Evolutionary conservation across 345 rosid genomes (phyloP).

Genomic region (Isatis tinctoria): DNA sequence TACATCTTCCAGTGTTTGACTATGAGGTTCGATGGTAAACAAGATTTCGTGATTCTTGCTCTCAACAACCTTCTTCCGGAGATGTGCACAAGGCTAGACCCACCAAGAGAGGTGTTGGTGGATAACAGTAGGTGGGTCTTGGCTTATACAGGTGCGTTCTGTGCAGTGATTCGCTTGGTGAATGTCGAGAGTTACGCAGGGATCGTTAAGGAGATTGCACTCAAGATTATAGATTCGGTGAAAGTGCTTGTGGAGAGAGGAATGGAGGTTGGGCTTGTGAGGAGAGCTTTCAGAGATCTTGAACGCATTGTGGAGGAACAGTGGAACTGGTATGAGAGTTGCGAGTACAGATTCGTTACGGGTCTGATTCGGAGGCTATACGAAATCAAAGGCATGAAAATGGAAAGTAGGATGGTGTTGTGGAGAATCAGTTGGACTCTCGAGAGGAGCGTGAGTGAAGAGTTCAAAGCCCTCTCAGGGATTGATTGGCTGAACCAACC

Average conservation of each 20-base stretch:
- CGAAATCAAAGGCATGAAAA: neutral
- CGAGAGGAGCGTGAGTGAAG: neutral
- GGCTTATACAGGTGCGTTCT: neutral
- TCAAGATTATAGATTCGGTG: slow-evolving; percentile 5
- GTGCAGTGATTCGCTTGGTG: neutral
- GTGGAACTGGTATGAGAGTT: neutral
- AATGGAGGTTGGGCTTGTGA: slow-evolving; percentile 18
- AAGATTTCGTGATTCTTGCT: neutral
- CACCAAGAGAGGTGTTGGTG: neutral
- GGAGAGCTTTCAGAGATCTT: slow-evolving; percentile 18
- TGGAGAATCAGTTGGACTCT: slow-evolving; percentile 13
- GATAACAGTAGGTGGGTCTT: slow-evolving; percentile 6
- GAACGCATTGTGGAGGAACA: slow-evolving; percentile 11
- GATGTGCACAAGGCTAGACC: neutral
- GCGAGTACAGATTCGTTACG: neutral
- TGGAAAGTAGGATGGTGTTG: slow-evolving; percentile 13
- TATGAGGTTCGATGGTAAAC: neutral
- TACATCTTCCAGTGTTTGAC: slow-evolving; percentile 18
- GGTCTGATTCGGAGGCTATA: neutral
- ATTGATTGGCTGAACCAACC: slow-evolving; percentile 9
- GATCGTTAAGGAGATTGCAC: neutral
- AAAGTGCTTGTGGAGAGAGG: slow-evolving; percentile 15
- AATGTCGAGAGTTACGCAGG: neutral
- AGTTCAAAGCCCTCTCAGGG: neutral
- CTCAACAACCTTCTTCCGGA: neutral